phyloP scores from a whole-genome alignment of 352 stramenopile species.

The Phytopythium sindhum region DNA sequence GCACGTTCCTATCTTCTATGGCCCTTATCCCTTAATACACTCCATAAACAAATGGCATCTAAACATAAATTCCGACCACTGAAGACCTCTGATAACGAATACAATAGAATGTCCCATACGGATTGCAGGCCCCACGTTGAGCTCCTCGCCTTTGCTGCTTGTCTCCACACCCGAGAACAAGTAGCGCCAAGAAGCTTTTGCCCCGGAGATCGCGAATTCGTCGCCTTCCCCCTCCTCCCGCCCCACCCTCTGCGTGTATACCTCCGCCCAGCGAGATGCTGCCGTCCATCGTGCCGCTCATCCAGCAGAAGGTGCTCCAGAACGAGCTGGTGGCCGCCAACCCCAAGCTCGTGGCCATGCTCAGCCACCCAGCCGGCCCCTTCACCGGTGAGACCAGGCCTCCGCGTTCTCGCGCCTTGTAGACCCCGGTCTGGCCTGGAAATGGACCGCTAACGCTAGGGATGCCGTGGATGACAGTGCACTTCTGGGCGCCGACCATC shows the following conservation, averaged over 20 bases:
- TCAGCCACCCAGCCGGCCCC: constrained; percentile 78
- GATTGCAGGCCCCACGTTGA: neutral
- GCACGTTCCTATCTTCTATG: too few relatives aligned
- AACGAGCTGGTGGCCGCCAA: constrained; percentile 58
- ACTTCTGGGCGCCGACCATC: constrained; percentile 88
- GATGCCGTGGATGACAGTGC: constrained; percentile 30
- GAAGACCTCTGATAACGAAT: neutral
- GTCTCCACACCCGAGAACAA: constrained; percentile 1
- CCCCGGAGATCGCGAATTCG: neutral
- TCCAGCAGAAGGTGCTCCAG: constrained; percentile 69
- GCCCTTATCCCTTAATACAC: neutral
- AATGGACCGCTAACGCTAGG: too few relatives aligned
- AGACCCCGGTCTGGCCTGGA: too few relatives aligned
- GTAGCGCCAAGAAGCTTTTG: neutral
- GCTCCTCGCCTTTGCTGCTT: neutral
- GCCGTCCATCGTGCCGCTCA: constrained; percentile 57
- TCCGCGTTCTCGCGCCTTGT: neutral
- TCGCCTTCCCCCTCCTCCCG: neutral
- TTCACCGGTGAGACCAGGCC: constrained; percentile 58
- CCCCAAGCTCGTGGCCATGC: constrained; percentile 51
- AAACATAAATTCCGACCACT: neutral
- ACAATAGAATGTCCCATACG: neutral
- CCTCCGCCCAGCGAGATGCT: constrained; percentile 26
- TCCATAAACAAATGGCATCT: neutral
- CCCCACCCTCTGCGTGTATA: neutral